Evolutionary conservation across 2,329 filamentous ascomycete species (phyloP).

Genomic region (Diaporthe sp.): DNA sequence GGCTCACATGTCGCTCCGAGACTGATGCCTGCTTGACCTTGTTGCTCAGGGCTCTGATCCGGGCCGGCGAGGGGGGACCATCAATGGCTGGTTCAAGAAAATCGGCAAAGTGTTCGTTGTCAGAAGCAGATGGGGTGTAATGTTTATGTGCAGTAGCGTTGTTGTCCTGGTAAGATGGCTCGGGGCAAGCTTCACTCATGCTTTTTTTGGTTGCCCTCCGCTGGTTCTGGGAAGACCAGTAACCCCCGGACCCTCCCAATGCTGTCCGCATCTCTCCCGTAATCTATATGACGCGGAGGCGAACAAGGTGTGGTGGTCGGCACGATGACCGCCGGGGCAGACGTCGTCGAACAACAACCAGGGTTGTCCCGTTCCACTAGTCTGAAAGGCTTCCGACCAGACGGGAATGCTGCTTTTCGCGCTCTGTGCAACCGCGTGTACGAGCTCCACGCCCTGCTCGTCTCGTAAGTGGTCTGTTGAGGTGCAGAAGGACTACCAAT

Average conservation of each 20-base stretch:
- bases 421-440: conserved; percentile 36
- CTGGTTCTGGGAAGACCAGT: conserved; percentile 35
- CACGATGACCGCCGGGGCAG: conserved; percentile 35
- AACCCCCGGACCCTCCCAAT: conserved; percentile 33
- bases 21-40: conserved; percentile 70
- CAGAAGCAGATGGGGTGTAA: conserved; percentile 36
- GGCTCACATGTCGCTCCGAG: conserved; percentile 60
- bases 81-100: conserved; percentile 71
- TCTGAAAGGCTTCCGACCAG: conserved; percentile 37
- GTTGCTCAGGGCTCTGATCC: conserved; percentile 69
- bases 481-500: conserved; percentile 12
- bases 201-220: conserved; percentile 38
- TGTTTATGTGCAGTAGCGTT: conserved; percentile 33
- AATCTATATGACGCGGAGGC: conserved; percentile 31
- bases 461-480: conserved; percentile 37
- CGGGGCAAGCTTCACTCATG: conserved; percentile 36
- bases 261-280: conserved; percentile 38
- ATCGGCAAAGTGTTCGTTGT: conserved; percentile 52
- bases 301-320: conserved; percentile 33
- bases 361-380: conserved; percentile 40
- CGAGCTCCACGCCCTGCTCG: conserved; percentile 32
- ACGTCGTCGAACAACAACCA: conserved; percentile 32
- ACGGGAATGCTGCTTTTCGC: conserved; percentile 39
- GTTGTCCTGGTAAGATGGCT: conserved; percentile 34
- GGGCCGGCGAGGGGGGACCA: conserved; percentile 72